Conservation (phyloP, 2,329 filamentous ascomycete species). For the Fusarium sp. region DNA sequence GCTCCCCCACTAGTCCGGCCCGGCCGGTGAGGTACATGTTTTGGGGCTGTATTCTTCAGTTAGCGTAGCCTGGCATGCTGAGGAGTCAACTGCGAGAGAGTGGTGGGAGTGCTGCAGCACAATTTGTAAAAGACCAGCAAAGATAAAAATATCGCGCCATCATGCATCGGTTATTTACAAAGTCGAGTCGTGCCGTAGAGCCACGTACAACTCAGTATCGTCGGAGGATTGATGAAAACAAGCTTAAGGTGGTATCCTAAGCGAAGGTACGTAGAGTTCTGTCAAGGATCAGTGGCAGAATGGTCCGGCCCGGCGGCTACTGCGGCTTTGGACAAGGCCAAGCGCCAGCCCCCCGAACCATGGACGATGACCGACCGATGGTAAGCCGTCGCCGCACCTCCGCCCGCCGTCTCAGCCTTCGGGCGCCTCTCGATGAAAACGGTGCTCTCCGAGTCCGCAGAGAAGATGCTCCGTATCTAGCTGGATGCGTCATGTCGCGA, state of each 20-base stretch:
- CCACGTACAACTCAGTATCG: slow-evolving; percentile 7
- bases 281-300: slow-evolving; percentile 29
- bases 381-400: slow-evolving; percentile 38
- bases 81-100: slow-evolving; percentile 35
- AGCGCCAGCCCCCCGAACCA: slow-evolving; percentile 31
- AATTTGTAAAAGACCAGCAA: slow-evolving; percentile 18
- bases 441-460: slow-evolving; percentile 15
- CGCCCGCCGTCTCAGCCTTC: slow-evolving; percentile 25
- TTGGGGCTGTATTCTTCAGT: slow-evolving; percentile 35
- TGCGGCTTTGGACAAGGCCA: slow-evolving; percentile 44
- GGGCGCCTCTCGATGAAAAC: slow-evolving; percentile 28
- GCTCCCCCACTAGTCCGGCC: slow-evolving; percentile 13
- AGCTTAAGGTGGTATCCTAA: slow-evolving; percentile 13
- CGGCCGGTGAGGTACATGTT: slow-evolving; percentile 21
- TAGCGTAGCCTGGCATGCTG: slow-evolving; percentile 31
- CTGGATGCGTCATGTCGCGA: slow-evolving; percentile 14
- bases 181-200: slow-evolving; percentile 20
- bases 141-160: slow-evolving; percentile 20
- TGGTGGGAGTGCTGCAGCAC: slow-evolving; percentile 11
- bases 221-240: slow-evolving; percentile 6
- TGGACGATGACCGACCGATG: slow-evolving; percentile 41
- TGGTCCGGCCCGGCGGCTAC: slow-evolving; percentile 51
- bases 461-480: slow-evolving; percentile 16
- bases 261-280: slow-evolving; percentile 24
- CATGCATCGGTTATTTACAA: slow-evolving; percentile 6